phyloP scores from a whole-genome alignment of 179 eudicot species.

The Gypsophila paniculata region DNA sequence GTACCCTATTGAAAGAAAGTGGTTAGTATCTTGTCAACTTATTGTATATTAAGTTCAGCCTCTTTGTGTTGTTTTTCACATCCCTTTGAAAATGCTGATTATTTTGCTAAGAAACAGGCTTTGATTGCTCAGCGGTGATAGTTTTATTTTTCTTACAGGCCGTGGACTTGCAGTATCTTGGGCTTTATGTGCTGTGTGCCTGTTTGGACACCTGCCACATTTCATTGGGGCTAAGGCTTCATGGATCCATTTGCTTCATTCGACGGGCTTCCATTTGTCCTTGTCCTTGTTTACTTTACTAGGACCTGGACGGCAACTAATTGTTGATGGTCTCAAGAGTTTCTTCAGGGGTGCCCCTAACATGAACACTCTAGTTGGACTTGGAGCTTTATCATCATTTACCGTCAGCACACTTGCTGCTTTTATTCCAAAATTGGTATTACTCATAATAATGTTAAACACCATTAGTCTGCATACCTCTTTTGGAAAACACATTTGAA shows the following conservation, averaged over 20 bases:
- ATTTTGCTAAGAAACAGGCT: background rate
- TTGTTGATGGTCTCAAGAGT: conserved; percentile 86
- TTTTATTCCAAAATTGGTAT: conserved; percentile 85
- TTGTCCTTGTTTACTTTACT: conserved; percentile 80
- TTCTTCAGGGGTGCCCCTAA: conserved; percentile 87
- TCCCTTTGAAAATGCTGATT: background rate
- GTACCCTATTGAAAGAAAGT: conserved; percentile 63
- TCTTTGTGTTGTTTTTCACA: conserved; percentile 10
- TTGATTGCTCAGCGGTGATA: conserved; percentile 6
- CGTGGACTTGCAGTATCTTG: conserved; percentile 93
- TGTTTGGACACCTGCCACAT: conserved; percentile 86
- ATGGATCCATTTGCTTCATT: conserved; percentile 87
- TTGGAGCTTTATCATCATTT: conserved; percentile 96
- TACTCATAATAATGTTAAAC: too few species aligned
- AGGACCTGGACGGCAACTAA: conserved; percentile 91
- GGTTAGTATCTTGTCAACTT: conserved; percentile 36
- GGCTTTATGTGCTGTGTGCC: conserved; percentile 94
- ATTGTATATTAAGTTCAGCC: too few species aligned
- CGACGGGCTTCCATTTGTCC: conserved; percentile 88
- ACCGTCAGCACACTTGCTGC: conserved; percentile 88
- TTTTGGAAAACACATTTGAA: too few species aligned
- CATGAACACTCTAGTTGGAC: conserved; percentile 99
- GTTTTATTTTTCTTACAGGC: conserved; percentile 40
- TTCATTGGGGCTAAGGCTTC: conserved; percentile 76
- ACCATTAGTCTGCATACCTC: too few species aligned